These are phyloP conservation scores for Calophaca sinica DNA, from an alignment of 306 rosid species.

Conservation along the genomic window DNA sequence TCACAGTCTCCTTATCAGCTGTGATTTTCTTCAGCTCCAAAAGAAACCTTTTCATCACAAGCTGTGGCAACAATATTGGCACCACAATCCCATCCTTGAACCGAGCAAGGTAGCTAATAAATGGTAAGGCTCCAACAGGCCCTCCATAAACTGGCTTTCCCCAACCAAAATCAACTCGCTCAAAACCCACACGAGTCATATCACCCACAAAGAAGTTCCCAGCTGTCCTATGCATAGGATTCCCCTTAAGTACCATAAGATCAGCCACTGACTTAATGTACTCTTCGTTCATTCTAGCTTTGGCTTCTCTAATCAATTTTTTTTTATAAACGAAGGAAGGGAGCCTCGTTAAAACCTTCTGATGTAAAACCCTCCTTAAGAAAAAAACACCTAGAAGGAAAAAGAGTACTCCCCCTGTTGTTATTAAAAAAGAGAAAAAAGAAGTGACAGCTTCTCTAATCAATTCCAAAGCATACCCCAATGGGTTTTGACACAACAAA, in stretches of 20 bases:
- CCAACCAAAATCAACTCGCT: background rate
- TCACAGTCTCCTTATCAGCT: background rate
- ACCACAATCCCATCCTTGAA: constrained; percentile 1
- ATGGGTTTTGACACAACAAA: too few species aligned
- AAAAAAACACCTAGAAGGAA: too few species aligned
- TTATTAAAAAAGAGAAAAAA: too few species aligned
- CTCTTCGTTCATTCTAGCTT: background rate
- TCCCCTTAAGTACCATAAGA: constrained; percentile 3
- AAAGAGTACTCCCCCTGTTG: too few species aligned
- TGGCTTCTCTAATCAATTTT: background rate
- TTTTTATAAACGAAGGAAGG: too few species aligned
- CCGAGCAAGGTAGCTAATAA: background rate
- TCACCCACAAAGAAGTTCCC: constrained; percentile 15
- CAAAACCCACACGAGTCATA: constrained; percentile 15
- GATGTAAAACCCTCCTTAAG: too few species aligned
- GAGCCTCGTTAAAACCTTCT: too few species aligned
- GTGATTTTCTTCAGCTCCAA: background rate
- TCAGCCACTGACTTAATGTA: constrained; percentile 5
- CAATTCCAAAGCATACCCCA: constrained; percentile 4
- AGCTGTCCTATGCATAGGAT: background rate
- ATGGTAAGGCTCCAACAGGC: background rate
- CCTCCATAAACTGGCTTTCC: background rate
- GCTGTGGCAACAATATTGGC: constrained; percentile 5
- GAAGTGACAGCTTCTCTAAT: constrained; percentile 1
- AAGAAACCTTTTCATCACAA: constrained; percentile 4